A percentile compares a stretch with the other conserved stretches of the same genome.
Evolutionary conservation across 441 rosid species (phyloP).

Genomic region (Aquilaria agallochum): DNA sequence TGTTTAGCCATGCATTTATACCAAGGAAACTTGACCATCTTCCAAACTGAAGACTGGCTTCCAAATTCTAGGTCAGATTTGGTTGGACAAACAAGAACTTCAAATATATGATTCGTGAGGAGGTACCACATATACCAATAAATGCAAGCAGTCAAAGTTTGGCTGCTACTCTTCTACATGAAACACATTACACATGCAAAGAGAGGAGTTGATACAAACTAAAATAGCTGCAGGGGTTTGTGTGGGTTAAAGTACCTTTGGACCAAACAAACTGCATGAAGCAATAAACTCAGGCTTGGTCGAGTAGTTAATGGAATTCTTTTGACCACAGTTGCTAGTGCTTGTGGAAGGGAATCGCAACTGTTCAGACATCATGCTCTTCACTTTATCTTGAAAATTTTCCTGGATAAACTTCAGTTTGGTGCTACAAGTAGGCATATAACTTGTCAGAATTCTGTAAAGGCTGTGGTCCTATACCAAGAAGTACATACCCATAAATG

Average conservation of each 20-base stretch:
- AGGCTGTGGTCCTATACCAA: slow-evolving; percentile 3
- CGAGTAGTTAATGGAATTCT: slow-evolving; percentile 22
- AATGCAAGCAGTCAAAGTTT: no score
- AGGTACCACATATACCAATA: no score
- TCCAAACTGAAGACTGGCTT: no score
- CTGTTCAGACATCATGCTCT: slow-evolving; percentile 72
- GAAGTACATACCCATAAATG: slow-evolving; percentile 58
- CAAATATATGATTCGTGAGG: no score
- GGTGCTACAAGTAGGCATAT: slow-evolving; percentile 38
- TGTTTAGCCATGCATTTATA: no score
- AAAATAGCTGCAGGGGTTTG: no score
- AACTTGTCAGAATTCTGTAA: not conserved
- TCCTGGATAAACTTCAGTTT: slow-evolving; percentile 63
- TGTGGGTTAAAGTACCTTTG: slow-evolving; percentile 43
- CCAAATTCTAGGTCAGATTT: no score
- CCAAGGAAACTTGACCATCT: no score
- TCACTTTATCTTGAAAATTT: slow-evolving; percentile 73
- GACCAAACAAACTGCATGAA: slow-evolving; percentile 83
- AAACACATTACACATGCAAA: no score
- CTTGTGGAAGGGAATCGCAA: slow-evolving; percentile 44
- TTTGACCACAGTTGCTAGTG: slow-evolving; percentile 21
- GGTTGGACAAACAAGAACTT: no score
- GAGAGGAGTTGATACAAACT: no score
- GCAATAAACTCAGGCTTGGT: slow-evolving; percentile 65
- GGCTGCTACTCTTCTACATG: no score